phyloP scores from a whole-genome alignment of 192 early-diverging fungal species.

The Linnemannia hyalina region DNA sequence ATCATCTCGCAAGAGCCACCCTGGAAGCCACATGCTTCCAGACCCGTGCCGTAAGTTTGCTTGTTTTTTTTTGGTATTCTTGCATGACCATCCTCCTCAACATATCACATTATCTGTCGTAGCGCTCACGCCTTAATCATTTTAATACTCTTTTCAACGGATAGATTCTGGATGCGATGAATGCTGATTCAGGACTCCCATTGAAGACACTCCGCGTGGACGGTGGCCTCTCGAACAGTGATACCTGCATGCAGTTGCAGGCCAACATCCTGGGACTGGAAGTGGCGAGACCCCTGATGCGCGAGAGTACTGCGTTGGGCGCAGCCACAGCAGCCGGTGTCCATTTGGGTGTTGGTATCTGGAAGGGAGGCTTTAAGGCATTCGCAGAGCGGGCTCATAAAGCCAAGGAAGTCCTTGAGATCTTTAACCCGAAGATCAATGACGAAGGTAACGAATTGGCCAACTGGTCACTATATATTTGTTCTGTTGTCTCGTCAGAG shows the following conservation, averaged over 20 bases:
- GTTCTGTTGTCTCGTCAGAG: too few species aligned
- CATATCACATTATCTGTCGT: background rate
- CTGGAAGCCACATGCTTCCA: slow-evolving; percentile 94
- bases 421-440: slow-evolving; percentile 21
- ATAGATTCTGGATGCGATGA: slow-evolving; percentile 88
- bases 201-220: slow-evolving; percentile 89
- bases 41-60: slow-evolving; percentile 70
- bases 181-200: slow-evolving; percentile 76
- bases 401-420: slow-evolving; percentile 18
- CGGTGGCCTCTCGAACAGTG: slow-evolving; percentile 94
- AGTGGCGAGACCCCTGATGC: slow-evolving; percentile 87
- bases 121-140: background rate
- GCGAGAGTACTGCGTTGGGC: slow-evolving; percentile 93
- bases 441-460: slow-evolving; percentile 25
- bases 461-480: background rate
- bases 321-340: slow-evolving; percentile 92
- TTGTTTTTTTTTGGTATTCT: too few species aligned
- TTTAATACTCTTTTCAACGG: background rate
- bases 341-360: slow-evolving; percentile 66
- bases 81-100: too few species aligned
- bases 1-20: slow-evolving; percentile 89
- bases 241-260: slow-evolving; percentile 93
- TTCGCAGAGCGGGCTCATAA: slow-evolving; percentile 22
- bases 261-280: slow-evolving; percentile 85
- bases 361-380: slow-evolving; percentile 53